These are phyloP conservation scores for Tolypocladium guangdongense DNA, from an alignment of 2,329 filamentous ascomycete genomes.

Conservation along the genomic window DNA sequence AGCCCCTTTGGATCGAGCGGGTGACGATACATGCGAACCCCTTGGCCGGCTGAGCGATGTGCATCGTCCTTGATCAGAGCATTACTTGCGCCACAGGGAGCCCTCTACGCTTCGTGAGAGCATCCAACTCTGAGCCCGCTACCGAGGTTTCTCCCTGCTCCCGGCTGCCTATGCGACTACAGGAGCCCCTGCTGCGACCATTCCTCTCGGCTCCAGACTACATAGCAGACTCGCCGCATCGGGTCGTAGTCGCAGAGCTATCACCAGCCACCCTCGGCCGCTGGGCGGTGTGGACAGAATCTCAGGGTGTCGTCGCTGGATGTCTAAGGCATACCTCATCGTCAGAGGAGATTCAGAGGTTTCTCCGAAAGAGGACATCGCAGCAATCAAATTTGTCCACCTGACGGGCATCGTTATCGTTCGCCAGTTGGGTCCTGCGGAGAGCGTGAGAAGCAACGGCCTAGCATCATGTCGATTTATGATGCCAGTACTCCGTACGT, in stretches of 20 bases:
- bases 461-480: neutral
- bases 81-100: neutral
- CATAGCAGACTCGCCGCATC: neutral
- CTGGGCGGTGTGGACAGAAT: no score
- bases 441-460: neutral
- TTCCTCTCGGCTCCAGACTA: no score
- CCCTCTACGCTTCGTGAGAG: neutral
- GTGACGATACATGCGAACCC: slow-evolving; percentile 74
- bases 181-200: neutral
- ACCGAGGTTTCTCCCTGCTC: neutral
- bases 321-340: neutral
- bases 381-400: neutral
- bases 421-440: no score
- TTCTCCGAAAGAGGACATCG: neutral
- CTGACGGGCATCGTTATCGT: no score
- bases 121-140: neutral
- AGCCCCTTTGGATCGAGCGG: slow-evolving; percentile 53
- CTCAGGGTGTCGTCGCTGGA: neutral
- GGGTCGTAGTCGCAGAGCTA: neutral
- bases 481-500: neutral
- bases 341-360: no score
- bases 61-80: neutral
- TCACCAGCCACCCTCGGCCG: neutral
- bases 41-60: slow-evolving; percentile 44
- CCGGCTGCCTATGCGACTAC: neutral